Evolutionary conservation across 2,329 filamentous ascomycete genomes (phyloP).

Genomic region (Colletotrichum endophyticum): DNA sequence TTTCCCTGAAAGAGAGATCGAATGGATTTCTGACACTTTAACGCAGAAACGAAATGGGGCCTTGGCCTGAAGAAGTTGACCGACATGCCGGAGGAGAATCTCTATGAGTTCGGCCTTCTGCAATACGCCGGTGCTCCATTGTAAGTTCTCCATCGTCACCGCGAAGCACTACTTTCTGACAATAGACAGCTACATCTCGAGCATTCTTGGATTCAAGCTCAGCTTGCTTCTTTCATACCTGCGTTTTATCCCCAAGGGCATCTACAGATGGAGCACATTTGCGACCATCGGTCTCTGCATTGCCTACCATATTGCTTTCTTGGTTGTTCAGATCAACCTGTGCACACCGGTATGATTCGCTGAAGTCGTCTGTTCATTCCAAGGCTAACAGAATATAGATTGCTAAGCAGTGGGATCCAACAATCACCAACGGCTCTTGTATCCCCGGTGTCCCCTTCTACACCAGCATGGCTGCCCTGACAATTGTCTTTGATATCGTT

Average conservation of each 20-base stretch:
- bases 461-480: conserved; percentile 43
- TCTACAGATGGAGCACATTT: conserved; percentile 37
- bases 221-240: conserved; percentile 49
- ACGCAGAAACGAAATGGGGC: conserved; percentile 47
- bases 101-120: conserved; percentile 42
- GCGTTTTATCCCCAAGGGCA: conserved; percentile 44
- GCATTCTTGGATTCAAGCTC: conserved; percentile 52
- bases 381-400: conserved; percentile 9
- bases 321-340: conserved; percentile 38
- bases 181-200: conserved; percentile 38
- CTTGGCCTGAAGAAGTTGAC: conserved; percentile 38
- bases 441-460: conserved; percentile 46
- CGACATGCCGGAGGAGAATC: conserved; percentile 41
- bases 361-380: background rate
- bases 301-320: conserved; percentile 43
- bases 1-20: background rate
- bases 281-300: conserved; percentile 37
- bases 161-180: background rate
- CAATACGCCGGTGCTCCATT: conserved; percentile 48
- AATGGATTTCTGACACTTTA: background rate
- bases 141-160: conserved; percentile 24
- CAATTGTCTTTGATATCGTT: conserved; percentile 44
- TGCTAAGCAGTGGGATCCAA: conserved; percentile 46
- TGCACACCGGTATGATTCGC: conserved; percentile 34
- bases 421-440: conserved; percentile 40